Percentiles rank a stretch among this genome's conserved stretches.
These are phyloP conservation scores for Didymella pinodella DNA, from an alignment of 2,329 filamentous ascomycete genomes.

Conservation along the genomic window DNA sequence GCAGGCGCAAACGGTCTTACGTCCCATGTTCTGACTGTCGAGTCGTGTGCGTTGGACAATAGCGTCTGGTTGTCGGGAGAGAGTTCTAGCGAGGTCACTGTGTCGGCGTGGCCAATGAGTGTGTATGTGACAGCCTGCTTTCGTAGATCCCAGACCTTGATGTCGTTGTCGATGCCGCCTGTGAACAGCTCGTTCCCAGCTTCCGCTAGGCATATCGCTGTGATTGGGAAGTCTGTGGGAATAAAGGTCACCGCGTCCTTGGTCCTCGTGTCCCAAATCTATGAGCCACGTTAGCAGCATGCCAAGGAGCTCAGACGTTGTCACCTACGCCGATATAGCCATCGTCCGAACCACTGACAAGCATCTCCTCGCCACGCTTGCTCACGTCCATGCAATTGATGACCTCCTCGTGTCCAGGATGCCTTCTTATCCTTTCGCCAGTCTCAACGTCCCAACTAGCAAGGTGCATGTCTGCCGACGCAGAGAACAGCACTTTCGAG, in stretches of 20 bases:
- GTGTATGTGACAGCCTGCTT: conserved; percentile 90
- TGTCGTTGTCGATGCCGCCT: conserved; percentile 95
- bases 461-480: conserved; percentile 90
- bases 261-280: conserved; percentile 90
- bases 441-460: conserved; percentile 96
- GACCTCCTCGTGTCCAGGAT: conserved; percentile 93
- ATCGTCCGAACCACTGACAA: conserved; percentile 93
- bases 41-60: conserved; percentile 92
- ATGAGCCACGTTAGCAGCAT: conserved; percentile 28
- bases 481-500: conserved; percentile 87
- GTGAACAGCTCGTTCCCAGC: conserved; percentile 95
- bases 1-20: conserved; percentile 92
- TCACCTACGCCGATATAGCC: conserved; percentile 75
- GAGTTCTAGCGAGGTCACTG: conserved; percentile 86
- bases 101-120: conserved; percentile 89
- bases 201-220: conserved; percentile 88
- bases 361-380: conserved; percentile 85
- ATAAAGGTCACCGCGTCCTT: conserved; percentile 90
- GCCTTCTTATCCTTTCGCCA: conserved; percentile 88
- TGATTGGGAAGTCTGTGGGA: conserved; percentile 90
- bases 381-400: conserved; percentile 91
- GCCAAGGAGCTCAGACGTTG: neutral
- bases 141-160: conserved; percentile 95
- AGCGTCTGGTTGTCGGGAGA: conserved; percentile 92
- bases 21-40: conserved; percentile 94